phyloP scores from a whole-genome alignment of 495 filamentous ascomycete species.

The Penicillium soppii region DNA sequence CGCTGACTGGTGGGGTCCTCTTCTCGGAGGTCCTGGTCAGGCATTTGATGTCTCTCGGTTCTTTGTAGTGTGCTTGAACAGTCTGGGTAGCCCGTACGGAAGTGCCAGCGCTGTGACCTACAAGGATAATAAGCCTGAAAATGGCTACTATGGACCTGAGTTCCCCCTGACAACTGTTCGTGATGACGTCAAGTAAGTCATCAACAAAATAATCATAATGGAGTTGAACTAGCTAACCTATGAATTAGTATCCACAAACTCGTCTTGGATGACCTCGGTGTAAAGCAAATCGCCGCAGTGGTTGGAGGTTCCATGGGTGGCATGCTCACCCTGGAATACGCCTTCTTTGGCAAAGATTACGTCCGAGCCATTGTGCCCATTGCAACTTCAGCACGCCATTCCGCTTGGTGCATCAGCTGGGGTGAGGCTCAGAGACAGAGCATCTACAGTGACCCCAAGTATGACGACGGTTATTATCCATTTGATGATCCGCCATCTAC shows the following conservation, averaged over 20 bases:
- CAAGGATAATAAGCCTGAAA: conserved; percentile 71
- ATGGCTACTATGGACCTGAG: conserved; percentile 87
- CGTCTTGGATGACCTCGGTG: conserved; percentile 84
- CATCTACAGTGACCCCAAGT: conserved; percentile 98
- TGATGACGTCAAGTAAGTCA: conserved; percentile 85
- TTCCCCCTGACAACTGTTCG: conserved; percentile 93
- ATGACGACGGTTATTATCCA: conserved; percentile 92
- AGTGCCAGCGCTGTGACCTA: conserved; percentile 92
- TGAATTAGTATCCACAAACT: conserved; percentile 76
- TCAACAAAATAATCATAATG: not conserved
- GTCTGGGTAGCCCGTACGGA: conserved; percentile 92
- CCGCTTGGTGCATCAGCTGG: conserved; percentile 99
- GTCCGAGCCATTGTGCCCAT: conserved; percentile 90
- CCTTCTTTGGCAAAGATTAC: conserved; percentile 93
- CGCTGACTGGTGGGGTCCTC: conserved; percentile 95
- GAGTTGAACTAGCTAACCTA: conserved; percentile 19
- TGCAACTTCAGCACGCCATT: conserved; percentile 90
- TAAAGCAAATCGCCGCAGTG: conserved; percentile 81
- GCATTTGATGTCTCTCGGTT: conserved; percentile 92
- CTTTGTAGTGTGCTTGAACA: conserved; percentile 95
- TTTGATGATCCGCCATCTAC: conserved; percentile 79
- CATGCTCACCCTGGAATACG: conserved; percentile 95
- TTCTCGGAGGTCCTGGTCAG: conserved; percentile 83
- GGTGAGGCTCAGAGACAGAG: conserved; percentile 96
- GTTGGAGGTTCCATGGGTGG: conserved; percentile 98